Base-by-base conservation (phyloP, 331 rosid species). In the Malus hybrid region DNA sequence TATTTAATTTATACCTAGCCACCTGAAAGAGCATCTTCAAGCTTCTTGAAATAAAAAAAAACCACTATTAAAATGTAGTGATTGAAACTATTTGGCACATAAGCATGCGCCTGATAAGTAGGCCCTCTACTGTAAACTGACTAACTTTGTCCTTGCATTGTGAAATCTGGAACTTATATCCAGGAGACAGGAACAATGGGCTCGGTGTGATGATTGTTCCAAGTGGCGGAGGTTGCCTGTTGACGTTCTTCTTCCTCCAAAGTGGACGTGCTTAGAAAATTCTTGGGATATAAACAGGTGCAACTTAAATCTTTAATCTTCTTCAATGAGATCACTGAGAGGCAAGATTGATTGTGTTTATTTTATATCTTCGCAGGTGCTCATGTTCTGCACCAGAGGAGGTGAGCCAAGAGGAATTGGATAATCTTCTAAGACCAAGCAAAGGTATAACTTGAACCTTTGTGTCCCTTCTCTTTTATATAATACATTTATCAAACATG, bases 161-260 rank as follows among this genome's bases (percentile, higher is more conserved):
- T 68, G 27, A n/a, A 33, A 60, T 54, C 69, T 72, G 12, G 54
- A 6, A 46, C 34, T 70, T 28, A 68, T 55, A 76, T 50, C 75
- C 85, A 92, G 99, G 90, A 90, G 80, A 71, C 89, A 84, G 80
- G 90, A 89, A 71, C 99, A 92, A 67, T 95, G 97, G 99, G 96
- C 90, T 74, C 96, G 88, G 80, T 92, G 97, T 72, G 97, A 94
- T 78, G 92, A 90, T 70, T 94, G 99, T 85, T 90, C 88, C 44
- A 94, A 94, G 85, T 94, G 99, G 99, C 83, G 99, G 81, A 92
- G 81, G 77, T 85, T 94, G 61, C 99, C 99, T 1, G 77, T 86
- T 0, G 93, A 92, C 34, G 88, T 77, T 79, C 97, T 94, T 86
- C 96, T 94, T 62, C 99, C 99, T 84, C 90, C 97, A 59, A 92